Conservation (phyloP, 495 filamentous ascomycete species). For the Penicillium robsamsonii region DNA sequence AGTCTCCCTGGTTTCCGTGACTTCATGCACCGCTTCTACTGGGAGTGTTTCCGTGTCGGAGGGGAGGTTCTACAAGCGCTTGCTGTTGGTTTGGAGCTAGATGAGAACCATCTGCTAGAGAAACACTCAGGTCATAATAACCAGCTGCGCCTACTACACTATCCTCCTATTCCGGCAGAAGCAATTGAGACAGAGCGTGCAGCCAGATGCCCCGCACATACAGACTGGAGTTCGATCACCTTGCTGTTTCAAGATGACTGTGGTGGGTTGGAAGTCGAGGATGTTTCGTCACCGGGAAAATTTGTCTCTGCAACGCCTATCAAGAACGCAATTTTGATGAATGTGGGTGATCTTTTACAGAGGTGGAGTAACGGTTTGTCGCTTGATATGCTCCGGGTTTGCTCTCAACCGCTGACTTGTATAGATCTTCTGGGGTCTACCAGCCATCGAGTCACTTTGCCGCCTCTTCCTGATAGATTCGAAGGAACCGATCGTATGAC, state of each 20-base stretch:
- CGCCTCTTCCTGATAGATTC: conserved; percentile 35
- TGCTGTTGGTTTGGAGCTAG: conserved; percentile 48
- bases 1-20: conserved; percentile 57
- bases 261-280: conserved; percentile 57
- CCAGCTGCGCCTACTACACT: conserved; percentile 65
- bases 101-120: conserved; percentile 49
- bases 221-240: conserved; percentile 52
- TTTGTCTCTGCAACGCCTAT: conserved; percentile 54
- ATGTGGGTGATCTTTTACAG: conserved; percentile 59
- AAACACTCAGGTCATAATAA: conserved; percentile 58
- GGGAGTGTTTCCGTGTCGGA: conserved; percentile 44
- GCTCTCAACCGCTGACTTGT: conserved; percentile 1
- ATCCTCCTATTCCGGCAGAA: conserved; percentile 54
- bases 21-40: conserved; percentile 59
- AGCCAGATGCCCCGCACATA: conserved; percentile 55
- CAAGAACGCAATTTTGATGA: conserved; percentile 54
- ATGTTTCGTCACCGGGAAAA: conserved; percentile 42
- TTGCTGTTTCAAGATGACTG: conserved; percentile 53
- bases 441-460: conserved; percentile 53
- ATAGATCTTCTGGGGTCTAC: conserved; percentile 54
- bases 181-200: conserved; percentile 43
- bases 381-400: neutral
- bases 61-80: conserved; percentile 52
- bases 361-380: conserved; percentile 58
- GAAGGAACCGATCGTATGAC: conserved; percentile 46